Base-by-base conservation (phyloP, 2,329 filamentous ascomycete genomes). In the Stachybotrys elegans region DNA sequence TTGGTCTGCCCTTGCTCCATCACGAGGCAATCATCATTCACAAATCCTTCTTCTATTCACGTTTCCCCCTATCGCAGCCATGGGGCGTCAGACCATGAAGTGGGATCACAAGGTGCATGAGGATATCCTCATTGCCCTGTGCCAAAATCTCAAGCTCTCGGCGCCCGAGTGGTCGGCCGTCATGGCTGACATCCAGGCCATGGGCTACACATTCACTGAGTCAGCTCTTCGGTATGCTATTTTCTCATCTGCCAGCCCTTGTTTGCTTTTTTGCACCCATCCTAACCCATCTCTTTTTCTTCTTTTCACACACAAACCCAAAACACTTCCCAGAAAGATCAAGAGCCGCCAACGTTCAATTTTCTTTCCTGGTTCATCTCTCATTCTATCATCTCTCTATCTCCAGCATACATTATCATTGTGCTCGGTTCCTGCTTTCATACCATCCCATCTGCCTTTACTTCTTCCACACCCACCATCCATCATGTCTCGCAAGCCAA, bases 41-140 rank as follows among this genome's bases (percentile, higher is more conserved):
- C n/a, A n/a, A n/a, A n/a, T n/a, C n/a, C n/a, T n/a, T n/a, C n/a
- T n/a, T n/a, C n/a, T n/a, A n/a, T n/a, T n/a, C n/a, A n/a, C n/a
- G n/a, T n/a, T n/a, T n/a, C n/a, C n/a, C n/a, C n/a, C n/a, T n/a
- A 43, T 42, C 6, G n/a, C 20, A 35, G 36, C 12, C 20, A 66
- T 65, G 62, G 46, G 54, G 35, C 57, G 60, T 27, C 53, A 59
- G 44, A 47, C 53, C 14, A 66, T 64, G 51, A 62, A 57, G 25
- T 77, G 72, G 72, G 65, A 65, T 22, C 53, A 62, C 5, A 57
- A 59, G 8, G 61, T 67, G 16, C 70, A 76, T 37, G 57, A 70
- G 46, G 69, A 70, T 32, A 66, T 76, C 34, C 60, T 77, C 27
- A 44, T 67, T 6, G 64, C 63, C 22, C 46, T 75, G 20, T 54